Evolutionary conservation across 768 basidiomycete species (phyloP).

Genomic region (Russula olivacea): DNA sequence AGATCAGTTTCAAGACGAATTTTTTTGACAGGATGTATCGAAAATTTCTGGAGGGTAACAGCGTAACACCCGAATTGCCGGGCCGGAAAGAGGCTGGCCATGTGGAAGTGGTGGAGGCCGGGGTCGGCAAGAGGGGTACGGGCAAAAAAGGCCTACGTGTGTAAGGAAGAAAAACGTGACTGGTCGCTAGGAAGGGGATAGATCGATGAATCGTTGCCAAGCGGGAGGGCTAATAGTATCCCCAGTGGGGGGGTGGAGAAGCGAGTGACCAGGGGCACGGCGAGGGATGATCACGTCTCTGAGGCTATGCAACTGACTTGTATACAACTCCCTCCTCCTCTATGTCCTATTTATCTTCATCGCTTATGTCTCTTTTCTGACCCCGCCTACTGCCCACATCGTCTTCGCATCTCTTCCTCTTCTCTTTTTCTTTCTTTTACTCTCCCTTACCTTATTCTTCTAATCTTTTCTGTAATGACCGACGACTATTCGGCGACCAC

Average conservation of each 20-base stretch:
- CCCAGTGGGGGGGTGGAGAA: neutral
- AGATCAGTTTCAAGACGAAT: neutral
- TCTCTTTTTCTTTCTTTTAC: slow-evolving; percentile 16
- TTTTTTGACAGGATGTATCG: neutral
- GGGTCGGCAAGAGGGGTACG: slow-evolving; percentile 9
- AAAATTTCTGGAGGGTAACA: neutral
- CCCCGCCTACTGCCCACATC: slow-evolving; percentile 13
- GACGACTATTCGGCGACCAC: slow-evolving; percentile 21
- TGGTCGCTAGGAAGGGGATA: neutral
- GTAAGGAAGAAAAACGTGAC: neutral
- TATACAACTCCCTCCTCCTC: slow-evolving; percentile 5
- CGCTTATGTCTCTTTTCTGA: slow-evolving; percentile 22
- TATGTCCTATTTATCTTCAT: slow-evolving; percentile 25
- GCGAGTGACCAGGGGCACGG: neutral
- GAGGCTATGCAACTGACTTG: slow-evolving; percentile 20
- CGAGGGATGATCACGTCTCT: slow-evolving; percentile 4
- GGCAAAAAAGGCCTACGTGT: slow-evolving; percentile 14
- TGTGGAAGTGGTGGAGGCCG: slow-evolving; percentile 6
- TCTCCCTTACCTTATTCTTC: slow-evolving; percentile 22
- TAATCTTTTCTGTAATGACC: slow-evolving; percentile 25
- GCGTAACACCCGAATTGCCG: neutral
- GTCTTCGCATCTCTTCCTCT: slow-evolving; percentile 14
- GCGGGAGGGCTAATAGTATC: neutral
- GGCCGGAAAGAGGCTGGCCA: slow-evolving; percentile 5
- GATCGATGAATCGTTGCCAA: slow-evolving; percentile 7